Base-by-base conservation (phyloP, 2,329 filamentous ascomycete species). In the Beauveria scarabaeidicola region DNA sequence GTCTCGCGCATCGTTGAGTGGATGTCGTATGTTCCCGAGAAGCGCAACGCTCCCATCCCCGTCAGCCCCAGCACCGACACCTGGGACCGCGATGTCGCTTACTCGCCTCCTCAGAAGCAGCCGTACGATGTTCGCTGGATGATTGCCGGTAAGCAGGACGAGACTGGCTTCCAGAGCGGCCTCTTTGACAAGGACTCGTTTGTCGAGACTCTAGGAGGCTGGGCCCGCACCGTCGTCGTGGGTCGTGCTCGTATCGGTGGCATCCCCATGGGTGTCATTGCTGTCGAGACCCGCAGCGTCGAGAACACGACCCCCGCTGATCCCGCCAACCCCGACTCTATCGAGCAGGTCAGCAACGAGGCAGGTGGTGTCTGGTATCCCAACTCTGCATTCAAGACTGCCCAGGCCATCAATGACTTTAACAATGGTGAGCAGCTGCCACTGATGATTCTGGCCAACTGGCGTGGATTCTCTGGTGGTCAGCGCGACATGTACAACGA, bases 401-500 rank as follows among this genome's bases (percentile, higher is more conserved):
- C 94, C 3, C 94, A 99, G 77, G 94, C 94, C 60, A 96, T 99
- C 78, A 91, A 89, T 69, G 94, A 99, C 80, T 99, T 99, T 85
- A 99, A 99, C 85, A 86, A 96, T 66, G 94, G 94, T 73, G 94
- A 99, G 78, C 94, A 99, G 79, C 82, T 99, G 70, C 94, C 94
- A 60, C 80, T 99, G 66, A 97, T 99, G 91, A 99, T 99, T 72
- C 86, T 99, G 64, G 94, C 94, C 77, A 99, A 99, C 83, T 99
- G 94, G 94, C 88, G 94, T 86, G 94, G 94, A 81, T 99, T 99
- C 90, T 99, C 94, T 66, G 94, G 94, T 80, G 94, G 94, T 65
- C 94, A 99, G 78, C 91, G 93, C 67, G 94, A 99, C 77, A 99
- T 99, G 94, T 99, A 95, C 86, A 97, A 97, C 79, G 94, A 99